Evolutionary conservation across 768 basidiomycete genomes (phyloP), one percentile per base, ranked within the genome.

Genomic region (Sporobolomyces pararoseus): DNA sequence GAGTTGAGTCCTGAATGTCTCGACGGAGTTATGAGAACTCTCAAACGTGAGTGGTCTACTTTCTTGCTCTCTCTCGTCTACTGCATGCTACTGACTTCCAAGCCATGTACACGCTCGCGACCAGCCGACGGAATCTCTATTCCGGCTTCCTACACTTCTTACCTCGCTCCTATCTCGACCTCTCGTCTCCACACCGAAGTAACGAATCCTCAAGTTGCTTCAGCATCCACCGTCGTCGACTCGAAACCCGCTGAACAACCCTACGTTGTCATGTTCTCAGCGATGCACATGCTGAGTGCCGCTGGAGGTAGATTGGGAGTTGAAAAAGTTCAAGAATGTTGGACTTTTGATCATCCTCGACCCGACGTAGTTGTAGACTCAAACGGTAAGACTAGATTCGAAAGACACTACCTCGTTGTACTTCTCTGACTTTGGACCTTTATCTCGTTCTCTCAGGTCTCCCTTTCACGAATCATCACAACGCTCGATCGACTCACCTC

Each of bases 251-350:
- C 89, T 66, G 96, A 99, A 80, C 97, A 93, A 37, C 95, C 96
- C 1, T 98, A 98, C 76, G 96, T 99, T 23, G 96, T 98, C 70
- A 95, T 98, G 94, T 91, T 99, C 79, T 88, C 91, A 77, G 90
- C 91, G 13, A 89, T 91, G 70, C 94, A 92, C 73, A 84, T 93
- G 67, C 83, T 99, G 49, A 91, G 89, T 66, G 92, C 87, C 12
- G 82, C 89, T 57, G 85, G 88, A 52, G 84, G 84, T 34, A 86
- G 86, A 73, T 39, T 68, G 23, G 73, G 73, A 23, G 64, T 52
- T 10, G 75, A 70, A 29, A 71, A 69, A 58, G 84, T 96, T 42
- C 96, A 98, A 79, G 89, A 92, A 75, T 98, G 95, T 75, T 99
- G 96, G 96, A 88, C 89, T 72, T 99, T 98, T 79, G 90, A 90